Conservation (phyloP, 208 protist species). For the Leishmania tarentolae region DNA sequence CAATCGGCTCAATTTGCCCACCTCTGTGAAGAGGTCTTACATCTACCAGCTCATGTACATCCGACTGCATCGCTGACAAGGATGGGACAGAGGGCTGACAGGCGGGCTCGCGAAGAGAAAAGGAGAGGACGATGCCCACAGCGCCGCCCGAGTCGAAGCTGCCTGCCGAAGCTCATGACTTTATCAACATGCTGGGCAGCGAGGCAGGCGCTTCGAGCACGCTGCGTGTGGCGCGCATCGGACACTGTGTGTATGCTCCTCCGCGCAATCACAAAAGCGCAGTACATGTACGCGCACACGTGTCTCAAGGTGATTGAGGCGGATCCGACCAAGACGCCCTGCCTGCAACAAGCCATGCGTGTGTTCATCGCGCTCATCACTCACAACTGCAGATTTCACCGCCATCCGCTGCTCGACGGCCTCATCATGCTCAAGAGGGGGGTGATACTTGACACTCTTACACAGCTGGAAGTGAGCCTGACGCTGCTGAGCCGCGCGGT, state of each 20-base stretch:
- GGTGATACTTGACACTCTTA: conserved; percentile 79
- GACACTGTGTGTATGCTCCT: conserved; percentile 84
- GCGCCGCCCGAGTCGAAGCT: conserved; percentile 43
- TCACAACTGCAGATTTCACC: conserved; percentile 70
- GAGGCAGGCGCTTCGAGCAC: conserved; percentile 57
- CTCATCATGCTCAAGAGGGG: conserved; percentile 65
- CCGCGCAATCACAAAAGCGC: conserved; percentile 79
- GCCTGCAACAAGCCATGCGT: conserved; percentile 45
- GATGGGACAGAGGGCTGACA: too few relatives aligned
- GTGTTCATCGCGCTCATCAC: conserved; percentile 88
- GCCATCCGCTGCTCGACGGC: conserved; percentile 62
- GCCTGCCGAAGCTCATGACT: conserved; percentile 38
- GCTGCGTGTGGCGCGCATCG: conserved; percentile 79
- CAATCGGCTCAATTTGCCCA: conserved; percentile 48
- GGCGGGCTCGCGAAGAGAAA: conserved; percentile 23
- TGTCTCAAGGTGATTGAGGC: conserved; percentile 59
- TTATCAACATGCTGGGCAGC: conserved; percentile 75
- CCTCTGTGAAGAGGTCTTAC: conserved; percentile 56
- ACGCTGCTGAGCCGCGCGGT: conserved; percentile 46
- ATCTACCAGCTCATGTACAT: conserved; percentile 87
- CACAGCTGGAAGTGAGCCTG: conserved; percentile 80
- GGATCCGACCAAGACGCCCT: conserved; percentile 56
- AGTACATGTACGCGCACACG: conserved; percentile 61
- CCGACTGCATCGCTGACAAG: conserved; percentile 56
- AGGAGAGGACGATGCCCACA: conserved; percentile 14